A percentile compares a stretch with the other conserved stretches of the same genome.
Evolutionary conservation across 148 eudicot species (phyloP).

Genomic region (Rhododendron simsii): DNA sequence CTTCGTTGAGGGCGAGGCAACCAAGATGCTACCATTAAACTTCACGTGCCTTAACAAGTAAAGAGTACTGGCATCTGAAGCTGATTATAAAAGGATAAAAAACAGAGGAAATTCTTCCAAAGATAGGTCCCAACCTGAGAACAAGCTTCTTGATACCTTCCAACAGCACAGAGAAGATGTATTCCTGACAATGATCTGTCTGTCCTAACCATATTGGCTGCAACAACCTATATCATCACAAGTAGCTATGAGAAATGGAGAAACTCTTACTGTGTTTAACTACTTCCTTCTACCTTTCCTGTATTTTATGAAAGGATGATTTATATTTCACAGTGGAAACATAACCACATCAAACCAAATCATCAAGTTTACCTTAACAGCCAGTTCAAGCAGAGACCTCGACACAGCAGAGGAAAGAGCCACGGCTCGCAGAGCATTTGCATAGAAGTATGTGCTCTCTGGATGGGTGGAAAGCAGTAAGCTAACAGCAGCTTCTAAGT

Average conservation of each 20-base stretch:
- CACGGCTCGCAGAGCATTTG: slow-evolving; percentile 93
- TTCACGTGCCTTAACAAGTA: neutral
- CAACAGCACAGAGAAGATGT: slow-evolving; percentile 98
- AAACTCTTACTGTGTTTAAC: neutral
- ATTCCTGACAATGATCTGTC: slow-evolving; percentile 92
- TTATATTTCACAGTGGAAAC: neutral
- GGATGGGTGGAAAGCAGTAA: slow-evolving; percentile 95
- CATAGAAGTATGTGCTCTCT: slow-evolving; percentile 84
- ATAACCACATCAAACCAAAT: neutral
- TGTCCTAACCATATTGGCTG: slow-evolving; percentile 97
- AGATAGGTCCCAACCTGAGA: slow-evolving; percentile 64
- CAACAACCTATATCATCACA: slow-evolving; percentile 66
- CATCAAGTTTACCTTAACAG: slow-evolving; percentile 69
- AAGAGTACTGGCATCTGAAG: neutral
- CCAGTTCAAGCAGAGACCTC: slow-evolving; percentile 81
- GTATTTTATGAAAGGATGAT: neutral
- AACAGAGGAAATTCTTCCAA: neutral
- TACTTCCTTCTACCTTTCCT: neutral
- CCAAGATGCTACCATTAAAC: neutral
- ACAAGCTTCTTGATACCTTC: slow-evolving; percentile 98
- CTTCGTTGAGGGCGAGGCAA: neutral
- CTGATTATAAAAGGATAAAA: neutral
- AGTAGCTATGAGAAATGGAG: neutral
- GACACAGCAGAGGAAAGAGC: slow-evolving; percentile 99
- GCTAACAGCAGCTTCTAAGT: slow-evolving; percentile 94